Evolutionary conservation across 1,284 basidiomycete genomes (phyloP), one percentile per base, ranked within the genome.

Genomic region (Ustilago lituana): DNA sequence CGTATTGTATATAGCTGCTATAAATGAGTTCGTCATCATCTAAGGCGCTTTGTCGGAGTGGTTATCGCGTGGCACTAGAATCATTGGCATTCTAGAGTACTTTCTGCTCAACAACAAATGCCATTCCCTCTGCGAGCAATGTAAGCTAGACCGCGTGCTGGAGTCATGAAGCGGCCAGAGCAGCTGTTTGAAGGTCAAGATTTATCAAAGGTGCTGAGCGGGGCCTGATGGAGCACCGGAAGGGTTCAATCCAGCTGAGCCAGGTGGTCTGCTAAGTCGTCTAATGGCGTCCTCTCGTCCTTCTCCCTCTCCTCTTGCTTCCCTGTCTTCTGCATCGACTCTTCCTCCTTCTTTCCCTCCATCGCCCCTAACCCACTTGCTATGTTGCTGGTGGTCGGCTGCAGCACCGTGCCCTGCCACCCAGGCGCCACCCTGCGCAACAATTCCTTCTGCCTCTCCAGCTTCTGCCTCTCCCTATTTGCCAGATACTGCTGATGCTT

Each of bases 191-290:
- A n/a, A n/a, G n/a, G n/a, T n/a, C n/a, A n/a, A n/a, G n/a, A n/a
- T n/a, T n/a, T n/a, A n/a, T n/a, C n/a, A n/a, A n/a, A n/a, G n/a
- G n/a, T n/a, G n/a, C n/a, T n/a, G n/a, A n/a, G n/a, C n/a, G 27
- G 23, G 20, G n/a, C 5, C 9, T 20, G 44, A 2, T 14, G 45
- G 31, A 3, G 32, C 32, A 23, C 32, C 19, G 2, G 31, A 7
- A 0, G 63, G 12, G 36, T 52, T 37, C 24, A 67, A 12, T 70
- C 67, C 5, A 71, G 50, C 39, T 72, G 56, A 20, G 68, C 59
- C n/a, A 72, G 40, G 37, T 71, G 60, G 31, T 74, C 68, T 5
- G 61, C 61, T 9, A 72, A 23, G 26, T 72, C 56, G 43, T 74
- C 63, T 40, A 72, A 40, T 5, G 67, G 67, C 12, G 67, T 66